phyloP scores from a whole-genome alignment of 257 asterid species.

The Euphrasia confusa region DNA sequence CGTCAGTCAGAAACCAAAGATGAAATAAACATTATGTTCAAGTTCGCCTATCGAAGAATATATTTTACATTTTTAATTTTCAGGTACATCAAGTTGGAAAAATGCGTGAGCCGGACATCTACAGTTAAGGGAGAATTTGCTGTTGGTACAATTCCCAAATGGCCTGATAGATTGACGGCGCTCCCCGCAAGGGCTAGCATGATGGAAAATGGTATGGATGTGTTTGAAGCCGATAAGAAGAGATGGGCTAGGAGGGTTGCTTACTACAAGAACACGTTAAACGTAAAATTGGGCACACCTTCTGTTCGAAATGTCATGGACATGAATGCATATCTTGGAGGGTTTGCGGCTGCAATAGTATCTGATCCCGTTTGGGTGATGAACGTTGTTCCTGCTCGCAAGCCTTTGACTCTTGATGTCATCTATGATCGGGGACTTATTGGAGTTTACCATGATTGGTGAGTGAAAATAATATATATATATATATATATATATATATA shows the following conservation, averaged over 20 bases:
- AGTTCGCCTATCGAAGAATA: too few species aligned
- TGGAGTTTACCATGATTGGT: constrained; percentile 95
- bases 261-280: constrained; percentile 66
- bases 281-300: constrained; percentile 74
- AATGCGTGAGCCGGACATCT: constrained; percentile 70
- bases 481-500: not conserved
- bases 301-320: constrained; percentile 91
- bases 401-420: constrained; percentile 74
- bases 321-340: constrained; percentile 94
- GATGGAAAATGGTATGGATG: constrained; percentile 59
- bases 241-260: constrained; percentile 75
- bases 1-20: too few species aligned
- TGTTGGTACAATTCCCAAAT: constrained; percentile 69
- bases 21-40: too few species aligned
- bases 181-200: constrained; percentile 74
- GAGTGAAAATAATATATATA: constrained; percentile 27
- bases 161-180: constrained; percentile 72
- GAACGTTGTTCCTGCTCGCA: constrained; percentile 83
- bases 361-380: constrained; percentile 96
- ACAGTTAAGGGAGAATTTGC: constrained; percentile 58
- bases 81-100: constrained; percentile 52
- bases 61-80: too few species aligned
- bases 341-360: constrained; percentile 79
- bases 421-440: constrained; percentile 92
- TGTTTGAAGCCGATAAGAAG: constrained; percentile 77